A percentile compares a stretch with the other conserved stretches of the same genome.
Evolutionary conservation across 2,329 filamentous ascomycete genomes (phyloP).

Genomic region (Annulohypoxylon truncatum): DNA sequence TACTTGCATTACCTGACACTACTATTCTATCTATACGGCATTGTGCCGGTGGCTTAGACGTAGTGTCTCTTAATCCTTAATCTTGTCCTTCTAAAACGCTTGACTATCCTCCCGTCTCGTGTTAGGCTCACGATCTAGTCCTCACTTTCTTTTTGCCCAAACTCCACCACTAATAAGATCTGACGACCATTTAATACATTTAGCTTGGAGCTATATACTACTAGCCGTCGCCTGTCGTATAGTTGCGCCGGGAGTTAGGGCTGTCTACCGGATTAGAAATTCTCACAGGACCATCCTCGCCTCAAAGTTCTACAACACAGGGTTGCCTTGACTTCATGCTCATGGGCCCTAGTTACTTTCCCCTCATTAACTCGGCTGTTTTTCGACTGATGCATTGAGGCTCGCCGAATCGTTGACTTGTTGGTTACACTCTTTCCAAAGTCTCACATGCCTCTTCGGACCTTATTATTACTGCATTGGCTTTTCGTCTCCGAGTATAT

Average conservation of each 20-base stretch:
- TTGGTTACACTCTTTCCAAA: constrained; percentile 28
- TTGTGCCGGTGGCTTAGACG: constrained; percentile 21
- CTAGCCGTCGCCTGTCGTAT: constrained; percentile 26
- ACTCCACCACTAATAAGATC: constrained; percentile 29
- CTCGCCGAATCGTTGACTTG: constrained; percentile 13
- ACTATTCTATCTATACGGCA: constrained; percentile 8
- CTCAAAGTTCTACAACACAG: constrained; percentile 31
- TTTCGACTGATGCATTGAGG: constrained; percentile 25
- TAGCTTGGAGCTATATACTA: constrained; percentile 31
- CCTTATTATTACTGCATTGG: constrained; percentile 20
- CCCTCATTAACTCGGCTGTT: constrained; percentile 34
- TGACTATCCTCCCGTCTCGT: constrained; percentile 23
- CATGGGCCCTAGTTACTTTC: constrained; percentile 30
- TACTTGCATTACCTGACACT: constrained; percentile 23
- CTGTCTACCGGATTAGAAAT: constrained; percentile 22
- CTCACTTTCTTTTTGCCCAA: constrained; percentile 26
- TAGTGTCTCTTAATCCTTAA: constrained; percentile 29
- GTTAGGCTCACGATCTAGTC: constrained; percentile 20
- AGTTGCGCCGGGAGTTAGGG: constrained; percentile 21
- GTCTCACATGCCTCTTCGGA: constrained; percentile 23
- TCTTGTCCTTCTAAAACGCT: constrained; percentile 26
- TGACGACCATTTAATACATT: constrained; percentile 7
- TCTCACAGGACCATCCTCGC: constrained; percentile 16
- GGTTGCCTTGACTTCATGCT: constrained; percentile 44
- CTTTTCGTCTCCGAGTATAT: constrained; percentile 20